phyloP scores from a whole-genome alignment of 2,329 filamentous ascomycete genomes.

The Zopfia rhizophila region DNA sequence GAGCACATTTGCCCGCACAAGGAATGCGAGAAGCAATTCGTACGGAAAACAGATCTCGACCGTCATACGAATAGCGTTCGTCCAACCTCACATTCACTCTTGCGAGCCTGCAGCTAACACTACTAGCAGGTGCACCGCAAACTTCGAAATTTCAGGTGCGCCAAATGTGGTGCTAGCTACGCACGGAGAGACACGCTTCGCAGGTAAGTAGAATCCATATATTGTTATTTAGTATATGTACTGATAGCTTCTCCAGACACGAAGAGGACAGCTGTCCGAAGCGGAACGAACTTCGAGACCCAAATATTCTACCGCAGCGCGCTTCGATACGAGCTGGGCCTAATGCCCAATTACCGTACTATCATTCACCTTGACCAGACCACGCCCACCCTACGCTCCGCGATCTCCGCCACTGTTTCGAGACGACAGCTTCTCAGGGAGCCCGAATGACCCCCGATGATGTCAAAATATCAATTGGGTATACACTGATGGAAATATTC shows the following conservation, averaged over 20 bases:
- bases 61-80: conserved; percentile 70
- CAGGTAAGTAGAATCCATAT: conserved; percentile 65
- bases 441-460: conserved; percentile 15
- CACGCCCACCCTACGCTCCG: conserved; percentile 23
- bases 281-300: conserved; percentile 50
- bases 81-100: too few species aligned
- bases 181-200: conserved; percentile 82
- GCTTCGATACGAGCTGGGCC: conserved; percentile 25
- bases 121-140: too few species aligned
- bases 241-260: conserved; percentile 65
- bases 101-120: too few species aligned
- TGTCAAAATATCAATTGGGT: conserved; percentile 10
- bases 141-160: conserved; percentile 74
- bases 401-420: conserved; percentile 26
- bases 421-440: conserved; percentile 22
- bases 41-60: conserved; percentile 80
- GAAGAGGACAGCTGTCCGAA: conserved; percentile 80
- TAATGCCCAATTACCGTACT: conserved; percentile 19
- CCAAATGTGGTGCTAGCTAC: conserved; percentile 76
- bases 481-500: too few species aligned
- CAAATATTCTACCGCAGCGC: conserved; percentile 23
- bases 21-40: conserved; percentile 79
- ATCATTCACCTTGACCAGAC: conserved; percentile 26
- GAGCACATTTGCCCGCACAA: conserved; percentile 73
- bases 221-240: conserved; percentile 2